Evolutionary conservation across 805 yeast genomes (phyloP).

Genomic region (Metschnikowia aberdeeniae): DNA sequence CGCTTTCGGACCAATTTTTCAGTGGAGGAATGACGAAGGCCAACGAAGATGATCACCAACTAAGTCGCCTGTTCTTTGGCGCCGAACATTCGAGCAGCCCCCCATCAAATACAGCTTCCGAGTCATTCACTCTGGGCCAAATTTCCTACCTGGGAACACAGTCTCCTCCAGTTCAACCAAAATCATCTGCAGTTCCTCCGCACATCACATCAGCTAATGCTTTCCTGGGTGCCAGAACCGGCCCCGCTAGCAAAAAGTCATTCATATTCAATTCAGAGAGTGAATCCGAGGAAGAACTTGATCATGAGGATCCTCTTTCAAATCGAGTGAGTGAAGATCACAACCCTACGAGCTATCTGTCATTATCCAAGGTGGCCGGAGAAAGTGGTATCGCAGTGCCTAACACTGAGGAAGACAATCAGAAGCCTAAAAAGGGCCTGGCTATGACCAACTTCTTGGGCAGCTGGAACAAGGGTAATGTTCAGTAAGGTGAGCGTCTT

Average conservation of each 20-base stretch:
- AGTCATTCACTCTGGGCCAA: slow-evolving; percentile 2
- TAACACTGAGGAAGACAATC: slow-evolving; percentile 18
- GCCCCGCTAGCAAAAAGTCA: slow-evolving; percentile 17
- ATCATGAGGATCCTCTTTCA: slow-evolving; percentile 16
- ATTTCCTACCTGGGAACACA: slow-evolving; percentile 11
- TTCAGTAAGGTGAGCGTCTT: not conserved
- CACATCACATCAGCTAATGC: slow-evolving; percentile 42
- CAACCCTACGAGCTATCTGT: slow-evolving; percentile 36
- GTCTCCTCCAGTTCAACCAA: slow-evolving; percentile 25
- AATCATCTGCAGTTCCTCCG: slow-evolving; percentile 41
- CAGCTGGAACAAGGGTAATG: slow-evolving; percentile 17
- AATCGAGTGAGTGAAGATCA: slow-evolving; percentile 6
- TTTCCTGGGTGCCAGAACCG: slow-evolving; percentile 27
- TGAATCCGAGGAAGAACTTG: slow-evolving; percentile 32
- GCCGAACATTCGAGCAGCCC: slow-evolving; percentile 6
- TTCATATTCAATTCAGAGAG: slow-evolving; percentile 37
- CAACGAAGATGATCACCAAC: slow-evolving; percentile 4
- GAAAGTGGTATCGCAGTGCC: slow-evolving; percentile 33
- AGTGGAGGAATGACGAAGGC: slow-evolving; percentile 22
- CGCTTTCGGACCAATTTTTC: slow-evolving; percentile 38
- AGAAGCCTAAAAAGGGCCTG: slow-evolving; percentile 23
- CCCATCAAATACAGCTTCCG: not conserved
- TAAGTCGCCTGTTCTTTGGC: slow-evolving; percentile 16
- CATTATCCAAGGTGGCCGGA: slow-evolving; percentile 51
- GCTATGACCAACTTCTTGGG: slow-evolving; percentile 26